These are phyloP conservation scores for Nicotiana sylvestris DNA, from an alignment of 257 asterid species.

Conservation along the genomic window DNA sequence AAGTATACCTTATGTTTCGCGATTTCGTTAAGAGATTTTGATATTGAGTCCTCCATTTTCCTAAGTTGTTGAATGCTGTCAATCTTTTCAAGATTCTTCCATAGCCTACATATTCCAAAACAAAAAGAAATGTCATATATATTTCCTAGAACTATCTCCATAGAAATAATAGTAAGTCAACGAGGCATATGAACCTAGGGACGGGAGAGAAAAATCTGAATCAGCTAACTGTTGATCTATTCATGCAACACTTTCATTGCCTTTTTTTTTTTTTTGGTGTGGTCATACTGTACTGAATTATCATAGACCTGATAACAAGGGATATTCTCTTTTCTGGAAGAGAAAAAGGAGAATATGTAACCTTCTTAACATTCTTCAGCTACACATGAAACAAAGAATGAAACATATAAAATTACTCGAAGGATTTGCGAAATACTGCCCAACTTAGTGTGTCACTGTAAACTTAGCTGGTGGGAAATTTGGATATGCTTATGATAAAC, in stretches of 20 bases:
- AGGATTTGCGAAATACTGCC: neutral
- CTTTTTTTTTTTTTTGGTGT: too few species aligned
- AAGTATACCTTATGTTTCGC: slow-evolving; percentile 1
- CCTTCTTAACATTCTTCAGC: neutral
- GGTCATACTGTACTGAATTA: too few species aligned
- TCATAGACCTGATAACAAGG: neutral
- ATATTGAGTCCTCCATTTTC: neutral
- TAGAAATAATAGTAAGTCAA: neutral
- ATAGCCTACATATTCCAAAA: slow-evolving; percentile 6
- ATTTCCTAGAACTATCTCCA: neutral
- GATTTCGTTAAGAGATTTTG: neutral
- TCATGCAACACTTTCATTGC: neutral
- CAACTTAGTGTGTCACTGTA: neutral
- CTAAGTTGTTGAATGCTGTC: slow-evolving; percentile 8
- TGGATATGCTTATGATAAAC: neutral
- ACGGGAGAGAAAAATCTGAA: neutral
- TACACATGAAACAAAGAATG: neutral
- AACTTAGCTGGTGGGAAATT: neutral
- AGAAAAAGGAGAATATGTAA: neutral
- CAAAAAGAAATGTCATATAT: slow-evolving; percentile 1
- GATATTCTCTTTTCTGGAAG: neutral
- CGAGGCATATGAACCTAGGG: neutral
- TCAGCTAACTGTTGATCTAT: neutral
- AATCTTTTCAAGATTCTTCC: slow-evolving; percentile 12
- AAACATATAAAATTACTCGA: neutral